Percentiles rank a stretch among this genome's conserved stretches.
Evolutionary conservation across 768 basidiomycete genomes (phyloP).

Genomic region (Terana coerulea): DNA sequence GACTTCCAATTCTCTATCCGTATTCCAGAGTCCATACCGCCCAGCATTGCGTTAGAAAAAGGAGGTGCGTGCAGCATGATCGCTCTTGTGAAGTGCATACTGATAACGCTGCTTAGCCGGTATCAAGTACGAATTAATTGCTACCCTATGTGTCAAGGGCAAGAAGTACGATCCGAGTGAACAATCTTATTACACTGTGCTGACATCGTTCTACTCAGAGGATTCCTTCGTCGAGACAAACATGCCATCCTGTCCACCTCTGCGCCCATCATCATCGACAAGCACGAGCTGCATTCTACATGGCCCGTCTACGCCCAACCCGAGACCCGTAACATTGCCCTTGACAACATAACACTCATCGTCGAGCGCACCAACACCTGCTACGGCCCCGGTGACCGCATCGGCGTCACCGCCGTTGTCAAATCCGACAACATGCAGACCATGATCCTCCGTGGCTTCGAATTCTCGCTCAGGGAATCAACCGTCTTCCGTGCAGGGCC

Average conservation of each 20-base stretch:
- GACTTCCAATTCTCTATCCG: constrained; percentile 90
- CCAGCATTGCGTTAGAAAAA: constrained; percentile 76
- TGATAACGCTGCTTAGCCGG: constrained; percentile 46
- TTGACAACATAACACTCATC: constrained; percentile 70
- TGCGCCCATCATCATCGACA: constrained; percentile 79
- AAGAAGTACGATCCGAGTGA: constrained; percentile 58
- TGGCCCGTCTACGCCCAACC: constrained; percentile 89
- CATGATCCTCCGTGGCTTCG: constrained; percentile 77
- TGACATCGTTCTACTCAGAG: constrained; percentile 42
- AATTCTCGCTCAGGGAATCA: constrained; percentile 74
- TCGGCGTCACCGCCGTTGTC: constrained; percentile 66
- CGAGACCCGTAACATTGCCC: constrained; percentile 60
- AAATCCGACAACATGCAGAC: constrained; percentile 67
- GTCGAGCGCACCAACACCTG: constrained; percentile 77
- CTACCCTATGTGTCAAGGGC: constrained; percentile 79
- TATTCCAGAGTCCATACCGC: constrained; percentile 89
- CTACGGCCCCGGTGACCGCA: constrained; percentile 82
- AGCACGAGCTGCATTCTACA: constrained; percentile 89
- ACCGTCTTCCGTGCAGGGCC: constrained; percentile 69
- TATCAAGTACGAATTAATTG: constrained; percentile 87
- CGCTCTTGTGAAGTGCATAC: neutral
- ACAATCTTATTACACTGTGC: too few relatives aligned
- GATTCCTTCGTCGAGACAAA: constrained; percentile 80
- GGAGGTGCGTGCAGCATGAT: constrained; percentile 41
- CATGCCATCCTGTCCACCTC: constrained; percentile 63